These are phyloP conservation scores for Erodium trifolium DNA, from an alignment of 441 rosid species.

Conservation along the genomic window DNA sequence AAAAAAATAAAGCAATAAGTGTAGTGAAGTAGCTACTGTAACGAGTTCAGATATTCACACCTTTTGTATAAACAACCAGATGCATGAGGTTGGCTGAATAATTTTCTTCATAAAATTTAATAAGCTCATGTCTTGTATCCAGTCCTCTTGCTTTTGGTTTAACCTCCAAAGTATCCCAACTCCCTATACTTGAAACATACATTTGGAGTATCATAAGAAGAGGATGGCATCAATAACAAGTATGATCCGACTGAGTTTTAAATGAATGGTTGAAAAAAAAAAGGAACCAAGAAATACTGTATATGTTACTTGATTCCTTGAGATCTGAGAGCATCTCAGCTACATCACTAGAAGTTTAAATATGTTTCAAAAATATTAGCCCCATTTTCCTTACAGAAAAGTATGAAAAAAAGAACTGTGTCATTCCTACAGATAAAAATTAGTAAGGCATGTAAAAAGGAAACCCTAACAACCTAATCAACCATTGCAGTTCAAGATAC, in stretches of 20 bases:
- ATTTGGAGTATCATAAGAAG: background rate
- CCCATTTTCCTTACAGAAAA: too few relatives aligned
- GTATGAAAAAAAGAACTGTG: too few relatives aligned
- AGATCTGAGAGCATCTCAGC: background rate
- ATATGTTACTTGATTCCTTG: background rate
- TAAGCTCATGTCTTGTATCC: slow-evolving; percentile 70
- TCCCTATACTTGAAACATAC: slow-evolving; percentile 41
- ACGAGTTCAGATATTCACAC: slow-evolving; percentile 39
- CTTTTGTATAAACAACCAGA: slow-evolving; percentile 73
- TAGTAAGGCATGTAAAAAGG: too few relatives aligned
- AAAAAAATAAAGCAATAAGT: background rate
- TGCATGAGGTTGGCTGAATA: slow-evolving; percentile 94
- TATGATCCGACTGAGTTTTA: background rate
- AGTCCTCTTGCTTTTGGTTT: slow-evolving; percentile 67
- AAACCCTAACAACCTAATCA: background rate
- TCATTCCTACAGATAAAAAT: too few relatives aligned
- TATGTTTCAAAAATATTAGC: background rate
- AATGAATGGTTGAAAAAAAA: background rate
- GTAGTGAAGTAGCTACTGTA: slow-evolving; percentile 13
- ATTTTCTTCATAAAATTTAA: slow-evolving; percentile 64
- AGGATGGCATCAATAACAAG: background rate
- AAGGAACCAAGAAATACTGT: background rate
- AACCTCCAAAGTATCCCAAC: slow-evolving; percentile 80
- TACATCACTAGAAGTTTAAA: too few relatives aligned
- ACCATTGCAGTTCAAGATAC: background rate